Base-by-base conservation (phyloP, 2,329 filamentous ascomycete genomes). In the Arthroderma uncinatum region DNA sequence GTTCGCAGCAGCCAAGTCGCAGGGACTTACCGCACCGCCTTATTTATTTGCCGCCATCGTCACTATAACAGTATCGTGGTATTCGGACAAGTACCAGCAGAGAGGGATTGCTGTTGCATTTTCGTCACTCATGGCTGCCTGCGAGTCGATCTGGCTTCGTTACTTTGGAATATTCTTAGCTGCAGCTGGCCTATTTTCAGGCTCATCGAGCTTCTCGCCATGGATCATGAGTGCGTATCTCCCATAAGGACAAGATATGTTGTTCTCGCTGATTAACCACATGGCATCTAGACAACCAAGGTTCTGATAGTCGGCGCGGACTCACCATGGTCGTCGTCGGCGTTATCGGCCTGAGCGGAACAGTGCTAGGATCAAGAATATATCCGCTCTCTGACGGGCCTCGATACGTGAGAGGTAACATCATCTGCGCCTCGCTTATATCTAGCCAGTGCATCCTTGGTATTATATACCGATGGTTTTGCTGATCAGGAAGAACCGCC, bases 1-100 rank as follows among this genome's bases (percentile, higher is more conserved):
- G 8, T 89, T 84, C 70, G 79, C 78, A 0, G 73, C 78, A n/a
- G 78, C 87, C 59, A 75, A 82, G 58, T 83, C 86, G 0, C 86
- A 90, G 69, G 86, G 85, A 0, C 77, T 90, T 10, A 84, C 84
- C 0, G 84, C 85, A 0, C 85, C 85, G 0, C 84, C 85, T 0
- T 88, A 85, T 68, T 81, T 89, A 63, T 69, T 86, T 14, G 78
- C 84, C 1, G 87, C 85, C 66, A 63, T 86, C 10, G 70, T 82
- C 21, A 85, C 82, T 47, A 77, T 89, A 59, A 63, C 65, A 8
- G 80, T 80, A 1, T 82, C 83, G 4, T 85, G 76, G 67, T 67
- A 87, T 36, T 83, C 84, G n/a, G 85, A 89, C 71, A 76, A 76
- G 12, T 76, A 78, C 1, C 79, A 80, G 60, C 84, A 86, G 66